phyloP scores from a whole-genome alignment of 208 protist species.

The Angomonas desouzai region DNA sequence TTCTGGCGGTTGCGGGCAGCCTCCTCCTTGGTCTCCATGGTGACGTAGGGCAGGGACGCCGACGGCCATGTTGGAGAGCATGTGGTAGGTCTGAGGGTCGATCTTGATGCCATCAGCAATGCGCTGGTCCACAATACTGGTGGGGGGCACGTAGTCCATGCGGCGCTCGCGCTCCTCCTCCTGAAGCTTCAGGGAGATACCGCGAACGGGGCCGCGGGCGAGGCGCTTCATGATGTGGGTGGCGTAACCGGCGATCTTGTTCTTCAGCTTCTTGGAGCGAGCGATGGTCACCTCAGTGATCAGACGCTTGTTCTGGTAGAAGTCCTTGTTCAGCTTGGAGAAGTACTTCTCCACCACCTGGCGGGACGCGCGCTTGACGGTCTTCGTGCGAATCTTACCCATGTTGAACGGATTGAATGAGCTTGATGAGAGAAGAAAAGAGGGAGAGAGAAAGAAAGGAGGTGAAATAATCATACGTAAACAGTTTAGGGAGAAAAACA shows the following conservation, averaged over 20 bases:
- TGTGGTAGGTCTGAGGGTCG: constrained; percentile 82
- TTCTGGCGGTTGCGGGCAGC: constrained; percentile 77
- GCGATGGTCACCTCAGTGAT: constrained; percentile 98
- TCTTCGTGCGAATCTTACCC: constrained; percentile 99
- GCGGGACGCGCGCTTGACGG: constrained; percentile 99
- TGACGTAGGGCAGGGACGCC: constrained; percentile 78
- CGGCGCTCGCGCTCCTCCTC: constrained; percentile 99
- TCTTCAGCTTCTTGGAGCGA: constrained; percentile 99
- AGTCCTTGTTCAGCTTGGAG: constrained; percentile 98
- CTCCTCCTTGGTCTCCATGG: constrained; percentile 20
- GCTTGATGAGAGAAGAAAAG: constrained; percentile 2
- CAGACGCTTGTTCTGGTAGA: constrained; percentile 99
- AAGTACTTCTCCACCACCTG: constrained; percentile 99
- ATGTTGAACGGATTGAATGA: constrained; percentile 47
- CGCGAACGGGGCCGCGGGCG: constrained; percentile 97
- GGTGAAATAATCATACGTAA: too few species aligned
- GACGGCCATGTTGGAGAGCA: constrained; percentile 84
- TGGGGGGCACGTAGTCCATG: constrained; percentile 99
- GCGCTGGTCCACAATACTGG: constrained; percentile 80
- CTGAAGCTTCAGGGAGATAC: constrained; percentile 99
- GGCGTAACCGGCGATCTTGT: constrained; percentile 99
- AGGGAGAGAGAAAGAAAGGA: constrained; percentile 14
- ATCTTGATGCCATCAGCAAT: constrained; percentile 86
- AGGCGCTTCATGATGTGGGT: constrained; percentile 99
- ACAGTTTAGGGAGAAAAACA: too few species aligned